These are phyloP conservation scores for Letharia columbiana DNA, from an alignment of 495 filamentous ascomycete species.

Conservation along the genomic window DNA sequence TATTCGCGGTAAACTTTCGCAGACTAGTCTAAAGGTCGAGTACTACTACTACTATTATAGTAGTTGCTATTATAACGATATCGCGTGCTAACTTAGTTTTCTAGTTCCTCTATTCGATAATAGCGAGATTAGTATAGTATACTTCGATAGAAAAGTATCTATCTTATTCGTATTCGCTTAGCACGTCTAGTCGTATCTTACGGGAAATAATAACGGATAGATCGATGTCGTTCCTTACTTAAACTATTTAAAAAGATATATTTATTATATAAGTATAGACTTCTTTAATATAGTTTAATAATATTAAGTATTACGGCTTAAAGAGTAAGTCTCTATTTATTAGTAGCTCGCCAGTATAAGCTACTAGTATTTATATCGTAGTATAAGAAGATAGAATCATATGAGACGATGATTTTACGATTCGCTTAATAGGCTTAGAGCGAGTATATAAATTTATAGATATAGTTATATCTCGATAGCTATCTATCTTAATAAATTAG, in stretches of 20 bases:
- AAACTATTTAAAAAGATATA: neutral
- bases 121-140: neutral
- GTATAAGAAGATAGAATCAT: neutral
- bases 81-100: neutral
- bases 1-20: neutral
- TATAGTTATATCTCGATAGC: neutral
- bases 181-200: neutral
- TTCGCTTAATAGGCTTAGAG: neutral
- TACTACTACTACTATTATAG: conserved; percentile 1
- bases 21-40: neutral
- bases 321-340: conserved; percentile 2
- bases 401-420: neutral
- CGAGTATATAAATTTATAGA: neutral
- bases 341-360: neutral
- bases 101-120: no score
- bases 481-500: neutral
- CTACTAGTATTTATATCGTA: neutral
- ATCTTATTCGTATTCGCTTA: neutral
- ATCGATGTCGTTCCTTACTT: neutral
- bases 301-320: neutral
- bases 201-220: neutral
- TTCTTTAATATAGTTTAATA: neutral
- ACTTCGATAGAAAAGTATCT: neutral
- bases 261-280: neutral
- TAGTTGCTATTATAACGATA: neutral